These are phyloP conservation scores for Carex sylvatica DNA, from an alignment of 202 grass and related monocot genomes.

Conservation along the genomic window DNA sequence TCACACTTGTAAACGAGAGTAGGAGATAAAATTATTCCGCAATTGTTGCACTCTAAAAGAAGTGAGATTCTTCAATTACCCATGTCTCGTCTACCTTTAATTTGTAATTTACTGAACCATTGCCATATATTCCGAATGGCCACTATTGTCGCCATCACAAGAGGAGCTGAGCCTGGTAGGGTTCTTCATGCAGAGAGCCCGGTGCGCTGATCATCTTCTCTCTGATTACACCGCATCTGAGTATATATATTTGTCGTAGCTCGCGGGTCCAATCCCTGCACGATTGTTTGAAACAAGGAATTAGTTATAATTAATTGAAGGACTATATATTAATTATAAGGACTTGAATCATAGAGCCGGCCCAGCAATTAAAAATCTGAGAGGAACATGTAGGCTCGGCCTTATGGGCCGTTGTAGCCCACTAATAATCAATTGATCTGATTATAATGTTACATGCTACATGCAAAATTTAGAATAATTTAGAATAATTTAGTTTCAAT, in stretches of 20 bases:
- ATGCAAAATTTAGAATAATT: too few relatives aligned
- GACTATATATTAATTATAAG: too few relatives aligned
- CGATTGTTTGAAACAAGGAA: too few relatives aligned
- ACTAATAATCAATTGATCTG: too few relatives aligned
- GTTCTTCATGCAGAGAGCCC: constrained; percentile 64
- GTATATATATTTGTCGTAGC: constrained; percentile 53
- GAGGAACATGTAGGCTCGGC: too few relatives aligned
- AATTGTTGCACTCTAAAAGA: constrained; percentile 1
- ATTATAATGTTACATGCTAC: too few relatives aligned
- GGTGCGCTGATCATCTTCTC: constrained; percentile 65
- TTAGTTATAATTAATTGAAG: too few relatives aligned
- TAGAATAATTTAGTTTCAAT: too few relatives aligned
- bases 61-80: constrained; percentile 63
- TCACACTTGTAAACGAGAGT: constrained; percentile 21
- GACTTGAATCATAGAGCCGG: too few relatives aligned
- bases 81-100: constrained; percentile 66
- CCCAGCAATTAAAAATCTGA: too few relatives aligned
- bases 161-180: constrained; percentile 11
- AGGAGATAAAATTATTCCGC: constrained; percentile 51
- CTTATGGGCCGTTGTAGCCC: too few relatives aligned
- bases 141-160: constrained; percentile 38
- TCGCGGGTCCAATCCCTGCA: constrained; percentile 69
- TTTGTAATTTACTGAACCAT: constrained; percentile 75
- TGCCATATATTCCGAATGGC: constrained; percentile 55
- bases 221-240: constrained; percentile 50